Percentiles rank a stretch among this genome's conserved stretches.
These are phyloP conservation scores for Populus ilicifolia DNA, from an alignment of 345 rosid species.

Conservation along the genomic window DNA sequence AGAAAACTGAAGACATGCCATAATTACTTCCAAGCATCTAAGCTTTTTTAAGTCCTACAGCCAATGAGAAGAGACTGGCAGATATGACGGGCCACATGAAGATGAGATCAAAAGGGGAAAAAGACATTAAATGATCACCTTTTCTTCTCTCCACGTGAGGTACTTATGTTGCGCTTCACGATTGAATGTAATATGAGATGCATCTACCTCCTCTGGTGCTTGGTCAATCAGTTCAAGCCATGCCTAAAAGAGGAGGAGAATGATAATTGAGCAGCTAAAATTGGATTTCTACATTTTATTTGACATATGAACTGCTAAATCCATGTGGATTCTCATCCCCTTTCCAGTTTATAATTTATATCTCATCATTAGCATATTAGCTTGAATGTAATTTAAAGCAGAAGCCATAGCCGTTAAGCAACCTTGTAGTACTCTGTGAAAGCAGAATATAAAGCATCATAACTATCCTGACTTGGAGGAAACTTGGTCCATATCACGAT, in stretches of 20 bases:
- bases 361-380: background rate
- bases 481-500: constrained; percentile 71
- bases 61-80: background rate
- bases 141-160: constrained; percentile 69
- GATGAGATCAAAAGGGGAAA: background rate
- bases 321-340: background rate
- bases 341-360: background rate
- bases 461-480: constrained; percentile 36
- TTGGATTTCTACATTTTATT: background rate
- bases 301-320: background rate
- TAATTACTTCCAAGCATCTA: constrained; percentile 1
- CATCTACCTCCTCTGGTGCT: constrained; percentile 40
- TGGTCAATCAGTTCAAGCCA: constrained; percentile 54
- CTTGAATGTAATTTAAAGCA: background rate
- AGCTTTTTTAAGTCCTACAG: background rate
- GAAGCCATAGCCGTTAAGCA: constrained; percentile 13
- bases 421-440: constrained; percentile 67
- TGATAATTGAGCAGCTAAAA: background rate
- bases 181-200: constrained; percentile 35
- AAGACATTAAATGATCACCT: constrained; percentile 28
- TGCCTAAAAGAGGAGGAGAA: constrained; percentile 35
- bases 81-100: background rate
- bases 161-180: constrained; percentile 64
- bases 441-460: constrained; percentile 48
- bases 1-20: background rate